These are phyloP conservation scores for Scleromitrula shiraiana DNA, from an alignment of 2,329 filamentous ascomycete genomes.

Conservation along the genomic window DNA sequence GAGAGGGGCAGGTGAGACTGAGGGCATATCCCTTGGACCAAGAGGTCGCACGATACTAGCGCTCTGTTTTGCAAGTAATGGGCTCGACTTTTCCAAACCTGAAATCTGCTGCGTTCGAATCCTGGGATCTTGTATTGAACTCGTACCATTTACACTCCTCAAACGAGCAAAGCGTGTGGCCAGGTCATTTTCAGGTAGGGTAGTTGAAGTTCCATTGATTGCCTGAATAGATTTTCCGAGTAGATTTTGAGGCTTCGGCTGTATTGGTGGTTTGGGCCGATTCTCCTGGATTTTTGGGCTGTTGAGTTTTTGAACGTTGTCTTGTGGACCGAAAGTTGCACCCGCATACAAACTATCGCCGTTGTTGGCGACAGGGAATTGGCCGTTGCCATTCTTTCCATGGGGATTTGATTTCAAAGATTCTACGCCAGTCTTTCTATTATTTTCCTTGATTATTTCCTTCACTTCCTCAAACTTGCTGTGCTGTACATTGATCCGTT, in stretches of 20 bases:
- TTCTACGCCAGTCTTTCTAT: slow-evolving; percentile 49
- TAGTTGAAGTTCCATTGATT: slow-evolving; percentile 24
- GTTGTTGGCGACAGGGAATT: not conserved
- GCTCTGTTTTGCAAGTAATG: slow-evolving; percentile 1
- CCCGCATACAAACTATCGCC: not conserved
- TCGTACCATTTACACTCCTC: slow-evolving; percentile 31
- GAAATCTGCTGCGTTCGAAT: slow-evolving; percentile 42
- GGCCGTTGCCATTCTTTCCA: slow-evolving; percentile 8
- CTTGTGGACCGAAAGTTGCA: not conserved
- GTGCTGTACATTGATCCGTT: slow-evolving; percentile 41
- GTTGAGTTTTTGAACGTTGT: not conserved
- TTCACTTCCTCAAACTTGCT: slow-evolving; percentile 50
- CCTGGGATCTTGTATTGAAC: slow-evolving; percentile 43
- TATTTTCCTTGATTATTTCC: slow-evolving; percentile 53
- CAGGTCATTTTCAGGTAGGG: slow-evolving; percentile 38
- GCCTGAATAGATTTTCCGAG: slow-evolving; percentile 50
- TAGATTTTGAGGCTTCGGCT: slow-evolving; percentile 60
- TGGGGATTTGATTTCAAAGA: slow-evolving; percentile 1
- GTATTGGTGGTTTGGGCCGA: slow-evolving; percentile 35
- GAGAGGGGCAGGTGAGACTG: slow-evolving; percentile 16
- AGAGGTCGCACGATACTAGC: slow-evolving; percentile 13
- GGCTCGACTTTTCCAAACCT: slow-evolving; percentile 26
- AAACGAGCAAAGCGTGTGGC: slow-evolving; percentile 50
- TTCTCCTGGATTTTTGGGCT: not conserved
- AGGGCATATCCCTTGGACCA: slow-evolving; percentile 27